Base-by-base conservation (phyloP, 805 yeast genomes). In the Lachancea nothofagi region DNA sequence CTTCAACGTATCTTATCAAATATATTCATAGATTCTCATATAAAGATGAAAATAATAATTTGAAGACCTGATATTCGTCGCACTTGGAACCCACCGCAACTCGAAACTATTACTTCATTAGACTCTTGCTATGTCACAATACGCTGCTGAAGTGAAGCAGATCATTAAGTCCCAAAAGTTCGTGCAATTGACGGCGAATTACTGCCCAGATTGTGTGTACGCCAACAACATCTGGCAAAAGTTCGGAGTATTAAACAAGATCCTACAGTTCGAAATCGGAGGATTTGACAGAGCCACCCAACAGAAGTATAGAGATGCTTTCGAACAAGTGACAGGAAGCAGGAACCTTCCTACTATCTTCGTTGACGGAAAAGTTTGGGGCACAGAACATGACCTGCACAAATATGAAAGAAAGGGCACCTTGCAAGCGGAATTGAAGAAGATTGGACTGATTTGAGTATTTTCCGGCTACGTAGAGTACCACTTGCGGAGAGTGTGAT, bases 151-250 rank as follows among this genome's bases (percentile, higher is more conserved):
- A 40, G 86, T 81, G 2, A 60, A 67, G 38, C 61, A 70, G 20
- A 60, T 77, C 40, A 67, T 81, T 40, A 38, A 54, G 7, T 49
- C 63, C 3, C 62, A 79, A 59, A 66, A 66, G 35, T 75, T 60
- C 48, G 66, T 83, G 43, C 73, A 79, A 71, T 55, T 82, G 9
- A 75, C 83, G 29, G 83, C 82, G 49, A 70, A 80, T 14, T 82
- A 88, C 88, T 83, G 93, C 59, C 84, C 86, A 3, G 89, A 83
- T 51, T 82, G 89, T 50, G 77, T 73, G 36, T 83, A 80, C 55
- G 75, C 83, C 3, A 69, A 73, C 43, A 61, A 63, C 20, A 59
- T 80, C 17, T 80, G 78, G 71, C 67, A 71, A 36, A 70, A 74
- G 38, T 74, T 69, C 50, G 67, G 70, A 7, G 77, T 80, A 7